Evolutionary conservation across 495 filamentous ascomycete genomes (phyloP).

Genomic region (Parathielavia appendiculata): DNA sequence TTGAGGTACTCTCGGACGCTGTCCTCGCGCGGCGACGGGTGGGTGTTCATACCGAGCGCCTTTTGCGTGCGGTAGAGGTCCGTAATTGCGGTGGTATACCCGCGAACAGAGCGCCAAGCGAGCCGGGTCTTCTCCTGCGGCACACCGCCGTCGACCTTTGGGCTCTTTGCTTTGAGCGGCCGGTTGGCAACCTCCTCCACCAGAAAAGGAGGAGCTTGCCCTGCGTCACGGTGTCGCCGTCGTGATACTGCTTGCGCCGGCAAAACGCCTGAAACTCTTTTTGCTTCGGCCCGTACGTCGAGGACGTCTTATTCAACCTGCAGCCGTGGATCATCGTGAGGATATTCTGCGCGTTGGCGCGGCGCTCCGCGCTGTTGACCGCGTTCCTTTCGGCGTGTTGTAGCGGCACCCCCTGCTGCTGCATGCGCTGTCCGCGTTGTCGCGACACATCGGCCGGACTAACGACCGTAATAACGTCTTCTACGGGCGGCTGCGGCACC

Average conservation of each 20-base stretch:
- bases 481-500: not conserved
- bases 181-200: not conserved
- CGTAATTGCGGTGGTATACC: not conserved
- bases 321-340: not conserved
- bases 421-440: no score
- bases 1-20: not conserved
- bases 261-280: not conserved
- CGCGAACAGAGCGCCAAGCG: not conserved
- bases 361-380: not conserved
- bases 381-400: not conserved
- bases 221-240: conserved; percentile 1
- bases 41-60: not conserved
- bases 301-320: not conserved
- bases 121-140: not conserved
- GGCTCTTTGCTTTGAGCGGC: not conserved
- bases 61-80: not conserved
- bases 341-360: not conserved
- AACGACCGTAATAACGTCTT: not conserved
- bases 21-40: conserved; percentile 1
- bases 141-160: not conserved
- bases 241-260: not conserved
- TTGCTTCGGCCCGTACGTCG: not conserved
- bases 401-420: not conserved
- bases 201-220: conserved; percentile 1
- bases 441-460: not conserved